phyloP scores from a whole-genome alignment of 176 grass and related monocot species.

The Oryza glaberrima region DNA sequence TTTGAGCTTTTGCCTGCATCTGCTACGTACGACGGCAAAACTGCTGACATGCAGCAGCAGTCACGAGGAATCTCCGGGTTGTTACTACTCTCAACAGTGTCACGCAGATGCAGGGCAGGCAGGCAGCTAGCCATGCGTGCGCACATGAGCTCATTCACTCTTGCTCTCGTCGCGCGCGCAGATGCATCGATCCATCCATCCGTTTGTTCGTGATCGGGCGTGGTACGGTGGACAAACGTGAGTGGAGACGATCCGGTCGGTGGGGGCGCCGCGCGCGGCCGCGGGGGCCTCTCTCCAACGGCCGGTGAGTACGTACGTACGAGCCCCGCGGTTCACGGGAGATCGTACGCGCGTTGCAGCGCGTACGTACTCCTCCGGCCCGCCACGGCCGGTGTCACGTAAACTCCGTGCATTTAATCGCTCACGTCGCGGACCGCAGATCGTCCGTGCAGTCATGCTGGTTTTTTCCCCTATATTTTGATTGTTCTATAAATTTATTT shows the following conservation, averaged over 20 bases:
- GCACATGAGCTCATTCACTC: neutral
- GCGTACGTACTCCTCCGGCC: no score
- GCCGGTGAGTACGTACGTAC: neutral
- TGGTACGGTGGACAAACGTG: neutral
- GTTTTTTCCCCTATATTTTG: no score
- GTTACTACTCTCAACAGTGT: neutral
- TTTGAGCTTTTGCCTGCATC: no score
- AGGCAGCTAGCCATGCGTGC: neutral
- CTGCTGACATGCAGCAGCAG: neutral
- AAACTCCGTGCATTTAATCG: constrained; percentile 2
- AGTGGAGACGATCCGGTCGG: neutral
- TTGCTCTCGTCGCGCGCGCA: neutral
- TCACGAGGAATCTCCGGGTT: neutral
- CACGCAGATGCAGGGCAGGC: neutral
- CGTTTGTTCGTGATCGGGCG: neutral
- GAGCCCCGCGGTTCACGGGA: neutral
- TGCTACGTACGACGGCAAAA: neutral
- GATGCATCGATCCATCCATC: neutral
- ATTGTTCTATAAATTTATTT: no score
- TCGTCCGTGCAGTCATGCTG: neutral
- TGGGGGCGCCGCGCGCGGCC: neutral
- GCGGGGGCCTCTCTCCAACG: neutral
- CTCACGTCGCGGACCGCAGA: neutral
- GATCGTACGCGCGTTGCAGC: neutral
- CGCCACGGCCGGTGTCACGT: neutral